These are phyloP conservation scores for Diutina mesorugosa DNA, from an alignment of 1,139 yeast genomes.

Conservation along the genomic window DNA sequence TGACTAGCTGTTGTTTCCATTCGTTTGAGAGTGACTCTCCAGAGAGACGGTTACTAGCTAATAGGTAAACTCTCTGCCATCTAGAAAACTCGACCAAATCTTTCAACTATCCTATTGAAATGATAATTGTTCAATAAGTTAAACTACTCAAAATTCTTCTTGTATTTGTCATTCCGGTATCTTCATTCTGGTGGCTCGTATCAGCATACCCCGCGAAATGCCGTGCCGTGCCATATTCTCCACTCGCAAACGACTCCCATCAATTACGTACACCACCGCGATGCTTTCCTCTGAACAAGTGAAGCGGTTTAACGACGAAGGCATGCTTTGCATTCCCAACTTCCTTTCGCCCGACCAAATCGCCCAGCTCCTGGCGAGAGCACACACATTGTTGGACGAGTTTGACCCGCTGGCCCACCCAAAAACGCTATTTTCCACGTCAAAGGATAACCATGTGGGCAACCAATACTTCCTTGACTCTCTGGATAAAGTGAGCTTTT, in stretches of 20 bases:
- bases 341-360: constrained; percentile 36
- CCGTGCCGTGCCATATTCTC: not conserved
- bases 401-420: constrained; percentile 55
- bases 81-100: no score
- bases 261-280: not conserved
- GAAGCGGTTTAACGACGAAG: constrained; percentile 36
- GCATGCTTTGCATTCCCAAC: constrained; percentile 48
- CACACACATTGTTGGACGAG: constrained; percentile 30
- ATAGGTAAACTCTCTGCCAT: not conserved
- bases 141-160: no score
- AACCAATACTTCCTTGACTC: constrained; percentile 62
- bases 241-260: not conserved
- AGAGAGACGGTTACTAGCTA: not conserved
- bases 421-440: constrained; percentile 57
- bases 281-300: constrained; percentile 26
- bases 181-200: no score
- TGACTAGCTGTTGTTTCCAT: no score
- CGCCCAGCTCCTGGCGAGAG: constrained; percentile 22
- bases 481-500: constrained; percentile 55
- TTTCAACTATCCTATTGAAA: no score
- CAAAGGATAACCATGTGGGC: constrained; percentile 54
- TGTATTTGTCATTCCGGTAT: no score
- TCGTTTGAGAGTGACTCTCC: no score
- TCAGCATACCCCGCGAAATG: not conserved
- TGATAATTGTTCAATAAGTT: no score